These are phyloP conservation scores for Naegleria lovaniensis DNA, from an alignment of 208 protist genomes.

Conservation along the genomic window DNA sequence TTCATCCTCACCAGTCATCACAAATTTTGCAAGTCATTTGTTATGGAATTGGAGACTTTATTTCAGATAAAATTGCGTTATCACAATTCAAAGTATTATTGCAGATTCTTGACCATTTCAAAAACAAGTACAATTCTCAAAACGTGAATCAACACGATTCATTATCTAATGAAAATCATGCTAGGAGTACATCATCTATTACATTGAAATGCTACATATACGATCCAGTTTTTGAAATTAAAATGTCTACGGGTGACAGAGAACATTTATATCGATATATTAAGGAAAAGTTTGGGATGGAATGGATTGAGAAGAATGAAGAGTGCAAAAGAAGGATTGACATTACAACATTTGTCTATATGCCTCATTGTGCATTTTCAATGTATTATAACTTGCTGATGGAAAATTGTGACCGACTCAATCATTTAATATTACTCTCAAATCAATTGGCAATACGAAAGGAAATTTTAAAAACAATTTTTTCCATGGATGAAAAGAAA, in stretches of 20 bases:
- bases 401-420: background rate
- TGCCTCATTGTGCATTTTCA: background rate
- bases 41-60: background rate
- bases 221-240: background rate
- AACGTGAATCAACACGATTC: background rate
- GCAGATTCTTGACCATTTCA: background rate
- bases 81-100: background rate
- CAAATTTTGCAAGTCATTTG: background rate
- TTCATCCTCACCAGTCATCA: background rate
- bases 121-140: background rate
- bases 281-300: background rate
- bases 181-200: background rate
- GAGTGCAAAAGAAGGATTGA: background rate
- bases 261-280: background rate
- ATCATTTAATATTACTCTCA: background rate
- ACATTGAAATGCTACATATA: background rate
- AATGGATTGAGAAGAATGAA: background rate
- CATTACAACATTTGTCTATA: background rate
- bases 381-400: conserved; percentile 1
- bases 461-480: background rate
- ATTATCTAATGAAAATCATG: background rate
- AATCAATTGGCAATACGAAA: background rate
- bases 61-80: background rate
- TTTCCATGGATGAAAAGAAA: background rate
- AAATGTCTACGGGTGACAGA: background rate